phyloP scores from a whole-genome alignment of 805 yeast genomes.

The Kodamaea fukazawae region DNA sequence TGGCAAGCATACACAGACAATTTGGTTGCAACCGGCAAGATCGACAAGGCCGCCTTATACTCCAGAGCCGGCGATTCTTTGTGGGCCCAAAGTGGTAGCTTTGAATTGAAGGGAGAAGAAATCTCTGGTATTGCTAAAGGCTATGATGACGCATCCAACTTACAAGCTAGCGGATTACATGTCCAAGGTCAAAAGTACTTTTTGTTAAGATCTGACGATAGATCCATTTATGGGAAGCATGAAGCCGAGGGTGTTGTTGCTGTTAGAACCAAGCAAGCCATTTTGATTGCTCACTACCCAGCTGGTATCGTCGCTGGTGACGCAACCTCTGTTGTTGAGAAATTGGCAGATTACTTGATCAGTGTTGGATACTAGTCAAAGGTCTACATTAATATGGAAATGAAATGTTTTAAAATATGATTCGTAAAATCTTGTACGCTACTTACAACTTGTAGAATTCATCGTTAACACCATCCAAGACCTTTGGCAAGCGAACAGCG shows the following conservation, averaged over 20 bases:
- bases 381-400: background rate
- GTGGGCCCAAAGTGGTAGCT: slow-evolving; percentile 84
- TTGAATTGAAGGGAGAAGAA: slow-evolving; percentile 66
- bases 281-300: slow-evolving; percentile 91
- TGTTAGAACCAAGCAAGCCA: slow-evolving; percentile 92
- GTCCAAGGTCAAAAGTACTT: slow-evolving; percentile 84
- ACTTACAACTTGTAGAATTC: slow-evolving; percentile 9
- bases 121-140: slow-evolving; percentile 73
- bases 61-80: slow-evolving; percentile 92
- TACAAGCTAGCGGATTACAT: slow-evolving; percentile 86
- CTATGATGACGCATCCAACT: slow-evolving; percentile 69
- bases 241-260: slow-evolving; percentile 86
- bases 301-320: slow-evolving; percentile 90
- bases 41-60: slow-evolving; percentile 90
- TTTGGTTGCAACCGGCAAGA: slow-evolving; percentile 78
- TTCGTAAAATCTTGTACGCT: background rate
- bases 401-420: background rate
- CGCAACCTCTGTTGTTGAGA: slow-evolving; percentile 92
- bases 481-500: slow-evolving; percentile 35
- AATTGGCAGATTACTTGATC: slow-evolving; percentile 91
- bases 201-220: slow-evolving; percentile 81
- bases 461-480: slow-evolving; percentile 28
- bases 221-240: slow-evolving; percentile 89
- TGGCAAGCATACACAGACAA: slow-evolving; percentile 90
- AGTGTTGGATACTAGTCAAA: slow-evolving; percentile 67